Conservation (phyloP, 2,329 filamentous ascomycete genomes). For the Xylariaceae sp. region DNA sequence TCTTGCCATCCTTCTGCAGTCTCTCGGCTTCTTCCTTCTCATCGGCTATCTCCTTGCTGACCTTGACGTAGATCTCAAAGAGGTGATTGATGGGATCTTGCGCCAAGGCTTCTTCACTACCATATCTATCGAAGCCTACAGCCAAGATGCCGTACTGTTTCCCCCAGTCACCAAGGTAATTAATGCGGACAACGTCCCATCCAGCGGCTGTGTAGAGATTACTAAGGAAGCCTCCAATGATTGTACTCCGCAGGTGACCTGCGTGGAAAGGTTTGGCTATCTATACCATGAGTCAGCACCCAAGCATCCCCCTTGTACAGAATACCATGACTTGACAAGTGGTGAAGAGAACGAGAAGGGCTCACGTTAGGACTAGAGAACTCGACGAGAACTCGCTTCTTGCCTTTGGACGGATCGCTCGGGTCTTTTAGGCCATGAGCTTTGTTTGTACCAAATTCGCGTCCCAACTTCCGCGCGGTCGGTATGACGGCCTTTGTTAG, state of each 20-base stretch:
- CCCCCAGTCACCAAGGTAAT: conserved; percentile 82
- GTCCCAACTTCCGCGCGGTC: conserved; percentile 67
- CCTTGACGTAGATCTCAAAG: conserved; percentile 74
- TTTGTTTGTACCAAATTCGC: conserved; percentile 69
- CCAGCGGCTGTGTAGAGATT: conserved; percentile 72
- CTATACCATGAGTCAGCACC: conserved; percentile 11
- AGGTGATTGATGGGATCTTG: conserved; percentile 74
- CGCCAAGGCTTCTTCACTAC: conserved; percentile 66
- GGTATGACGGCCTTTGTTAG: conserved; percentile 72
- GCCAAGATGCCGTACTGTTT: conserved; percentile 73
- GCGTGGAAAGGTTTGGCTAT: conserved; percentile 75
- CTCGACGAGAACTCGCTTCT: conserved; percentile 66
- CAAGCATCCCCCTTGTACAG: too few relatives aligned
- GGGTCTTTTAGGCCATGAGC: conserved; percentile 62
- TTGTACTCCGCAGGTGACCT: conserved; percentile 76
- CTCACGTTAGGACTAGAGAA: conserved; percentile 76
- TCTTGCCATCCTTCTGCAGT: conserved; percentile 53
- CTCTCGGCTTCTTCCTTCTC: conserved; percentile 66
- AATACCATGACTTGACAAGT: too few relatives aligned
- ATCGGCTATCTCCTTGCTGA: conserved; percentile 65
- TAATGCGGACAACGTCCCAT: conserved; percentile 74
- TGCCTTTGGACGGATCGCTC: conserved; percentile 45
- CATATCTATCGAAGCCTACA: conserved; percentile 67
- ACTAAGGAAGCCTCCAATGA: conserved; percentile 74
- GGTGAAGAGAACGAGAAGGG: neutral